Percentiles rank a stretch among this genome's conserved stretches.
Conservation (phyloP, 768 basidiomycete genomes). For the Termitomyces sp. region DNA sequence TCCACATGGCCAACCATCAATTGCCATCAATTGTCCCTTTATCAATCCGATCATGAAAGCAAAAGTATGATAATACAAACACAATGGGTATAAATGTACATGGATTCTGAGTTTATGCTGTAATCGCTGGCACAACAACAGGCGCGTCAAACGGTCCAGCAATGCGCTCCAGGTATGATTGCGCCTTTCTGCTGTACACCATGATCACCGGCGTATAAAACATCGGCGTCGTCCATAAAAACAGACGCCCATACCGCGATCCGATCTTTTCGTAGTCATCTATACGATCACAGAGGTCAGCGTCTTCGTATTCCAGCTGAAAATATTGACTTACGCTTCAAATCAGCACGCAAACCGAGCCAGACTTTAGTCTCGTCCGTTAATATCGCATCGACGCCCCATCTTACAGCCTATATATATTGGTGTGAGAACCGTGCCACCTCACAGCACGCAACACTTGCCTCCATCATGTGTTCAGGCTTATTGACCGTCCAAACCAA, state of each 20-base stretch:
- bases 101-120: neutral
- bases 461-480: conserved; percentile 87
- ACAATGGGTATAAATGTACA: neutral
- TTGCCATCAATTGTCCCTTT: too few species aligned
- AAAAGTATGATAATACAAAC: neutral
- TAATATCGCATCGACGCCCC: conserved; percentile 74
- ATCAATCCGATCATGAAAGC: neutral
- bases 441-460: conserved; percentile 22
- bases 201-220: conserved; percentile 52
- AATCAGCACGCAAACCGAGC: conserved; percentile 54
- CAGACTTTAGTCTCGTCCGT: conserved; percentile 71
- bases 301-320: neutral
- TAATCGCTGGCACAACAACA: conserved; percentile 1
- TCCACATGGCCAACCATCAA: conserved; percentile 14
- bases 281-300: conserved; percentile 20
- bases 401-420: conserved; percentile 57
- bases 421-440: neutral
- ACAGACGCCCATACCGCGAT: conserved; percentile 57
- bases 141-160: conserved; percentile 49
- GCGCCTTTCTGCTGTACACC: conserved; percentile 19
- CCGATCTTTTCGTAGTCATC: conserved; percentile 65
- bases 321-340: conserved; percentile 41
- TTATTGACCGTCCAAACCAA: conserved; percentile 98
- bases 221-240: conserved; percentile 65
- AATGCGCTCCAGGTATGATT: conserved; percentile 37